Conservation (phyloP, 139 green algal species). For the Asterochloris erici region DNA sequence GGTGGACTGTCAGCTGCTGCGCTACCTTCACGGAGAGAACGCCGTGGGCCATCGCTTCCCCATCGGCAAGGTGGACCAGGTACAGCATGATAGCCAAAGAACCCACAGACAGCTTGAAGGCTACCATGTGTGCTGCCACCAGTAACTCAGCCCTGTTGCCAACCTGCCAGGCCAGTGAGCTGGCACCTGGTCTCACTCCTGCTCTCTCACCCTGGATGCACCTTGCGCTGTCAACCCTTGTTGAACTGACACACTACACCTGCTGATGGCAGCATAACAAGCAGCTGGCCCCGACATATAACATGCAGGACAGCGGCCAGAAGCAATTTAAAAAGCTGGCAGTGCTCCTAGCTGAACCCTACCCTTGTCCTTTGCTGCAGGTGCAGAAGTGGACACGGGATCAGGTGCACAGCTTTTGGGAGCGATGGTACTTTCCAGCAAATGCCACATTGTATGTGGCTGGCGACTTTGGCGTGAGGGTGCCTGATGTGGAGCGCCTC, state of each 20-base stretch:
- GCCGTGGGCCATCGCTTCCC: constrained; percentile 92
- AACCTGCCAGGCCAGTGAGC: neutral
- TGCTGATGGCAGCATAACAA: too few relatives aligned
- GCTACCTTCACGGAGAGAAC: constrained; percentile 96
- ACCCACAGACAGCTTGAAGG: neutral
- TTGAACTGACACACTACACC: too few relatives aligned
- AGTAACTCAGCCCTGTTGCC: neutral
- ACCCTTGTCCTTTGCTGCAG: constrained; percentile 22
- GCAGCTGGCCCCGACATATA: too few relatives aligned
- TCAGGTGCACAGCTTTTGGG: constrained; percentile 84
- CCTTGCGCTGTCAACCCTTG: too few relatives aligned
- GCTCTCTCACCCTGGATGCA: too few relatives aligned
- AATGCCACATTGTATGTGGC: constrained; percentile 98
- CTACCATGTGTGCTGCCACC: neutral
- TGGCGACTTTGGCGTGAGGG: constrained; percentile 75
- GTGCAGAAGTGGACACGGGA: constrained; percentile 81
- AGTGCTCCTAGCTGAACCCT: too few relatives aligned
- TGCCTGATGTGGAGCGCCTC: constrained; percentile 42
- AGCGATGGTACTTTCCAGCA: constrained; percentile 92
- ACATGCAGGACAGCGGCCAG: too few relatives aligned
- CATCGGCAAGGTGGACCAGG: constrained; percentile 94
- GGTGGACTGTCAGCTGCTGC: constrained; percentile 98
- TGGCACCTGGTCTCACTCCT: too few relatives aligned
- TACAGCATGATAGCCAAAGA: neutral
- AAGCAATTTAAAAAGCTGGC: too few relatives aligned